Base-by-base conservation (phyloP, 1,284 basidiomycete genomes). In the Earliella scabrosa region DNA sequence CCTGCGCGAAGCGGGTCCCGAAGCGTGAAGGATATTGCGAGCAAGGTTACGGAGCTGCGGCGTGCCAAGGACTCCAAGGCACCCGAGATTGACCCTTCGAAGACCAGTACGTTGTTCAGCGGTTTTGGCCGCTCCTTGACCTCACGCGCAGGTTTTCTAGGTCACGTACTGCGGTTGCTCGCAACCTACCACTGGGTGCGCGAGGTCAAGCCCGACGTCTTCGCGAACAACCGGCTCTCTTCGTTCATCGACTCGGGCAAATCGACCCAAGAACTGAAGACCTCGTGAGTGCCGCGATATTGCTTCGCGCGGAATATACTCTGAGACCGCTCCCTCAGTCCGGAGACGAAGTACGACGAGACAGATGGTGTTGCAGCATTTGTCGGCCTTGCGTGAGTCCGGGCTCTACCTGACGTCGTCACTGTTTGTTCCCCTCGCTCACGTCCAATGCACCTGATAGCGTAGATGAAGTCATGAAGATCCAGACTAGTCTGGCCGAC, bases 171-270 rank as follows among this genome's bases (percentile, higher is more conserved):
- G 35, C 84, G 88, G 29, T 74, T 90, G 16, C 78, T 91, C 23
- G 85, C 87, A 14, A 88, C 87, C 0, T 86, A 89, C 64, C 88
- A 90, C 66, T 78, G 89, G 53, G 74, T 88, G 27, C 75, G 77
- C 36, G 88, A 91, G 70, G 74, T 81, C 2, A 71, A 75, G 13
- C 87, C 86, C 9, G 82, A 90, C 63, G 82, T 85, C 1, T 91
- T 91, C 62, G 76, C 86, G 6, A 77, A 82, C 52, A 90, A 87
- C 65, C 79, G 87, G 20, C 75, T 89, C 48, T 83, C 85, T 3
- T 82, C 82, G 5, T 73, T 83, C 20, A 72, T 90, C 7, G 86
- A 89, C 64, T 84, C 82, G 0, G 85, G 87, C 8, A 88, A 87
- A 68, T 68, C 72, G 2, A 70, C 76, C 34, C 56, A 68, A 7